Evolutionary conservation across 1,284 basidiomycete genomes (phyloP), one percentile per base, ranked within the genome.

Genomic region (Vanrija sp.): DNA sequence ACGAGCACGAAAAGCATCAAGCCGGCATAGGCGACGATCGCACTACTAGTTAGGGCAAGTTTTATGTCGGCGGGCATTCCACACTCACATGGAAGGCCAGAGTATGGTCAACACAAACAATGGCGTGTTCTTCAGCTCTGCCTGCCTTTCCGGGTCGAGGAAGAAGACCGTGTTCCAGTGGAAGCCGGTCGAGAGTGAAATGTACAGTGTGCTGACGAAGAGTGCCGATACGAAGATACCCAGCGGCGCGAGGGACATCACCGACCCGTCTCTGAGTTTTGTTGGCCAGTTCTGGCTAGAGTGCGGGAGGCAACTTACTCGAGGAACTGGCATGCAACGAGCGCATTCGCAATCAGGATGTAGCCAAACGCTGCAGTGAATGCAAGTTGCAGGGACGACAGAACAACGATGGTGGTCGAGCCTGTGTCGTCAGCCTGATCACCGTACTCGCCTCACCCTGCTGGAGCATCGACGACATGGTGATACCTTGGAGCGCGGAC

Each of bases 101-200:
- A 93, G 83, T 61, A 83, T 84, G 14, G 87, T 88, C 51, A 92
- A 71, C 3, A 91, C 83, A 65, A 92, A 93, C 23, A 93, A 75
- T 15, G 87, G 78, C 48, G 85, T 84, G 65, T 83, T 86, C 58
- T 78, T 75, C 38, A 92, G 78, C 2, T 80, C 67, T 18, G 75
- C 56, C 1, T 82, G 51, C 10, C 62, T 51, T 0, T 38, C 49
- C 21, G 21, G 1, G 51, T 52, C 47, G 5, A 83, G 82, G 2
- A 83, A 81, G 52, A 91, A 84, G 53, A 92, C 84, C 3, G 80
- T 73, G 3, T 65, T 87, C 61, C 88, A 80, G 16, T 80, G 75
- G 12, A 91, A 78, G 0, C 80, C 87, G 42, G 86, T 82, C 65
- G 93, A 91, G 54, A 92, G 81, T 0, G 86, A 81, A 65, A 93